Percentiles rank a stretch among this genome's conserved stretches.
Evolutionary conservation across 2,329 filamentous ascomycete species (phyloP).

Genomic region (Fusarium sp.): DNA sequence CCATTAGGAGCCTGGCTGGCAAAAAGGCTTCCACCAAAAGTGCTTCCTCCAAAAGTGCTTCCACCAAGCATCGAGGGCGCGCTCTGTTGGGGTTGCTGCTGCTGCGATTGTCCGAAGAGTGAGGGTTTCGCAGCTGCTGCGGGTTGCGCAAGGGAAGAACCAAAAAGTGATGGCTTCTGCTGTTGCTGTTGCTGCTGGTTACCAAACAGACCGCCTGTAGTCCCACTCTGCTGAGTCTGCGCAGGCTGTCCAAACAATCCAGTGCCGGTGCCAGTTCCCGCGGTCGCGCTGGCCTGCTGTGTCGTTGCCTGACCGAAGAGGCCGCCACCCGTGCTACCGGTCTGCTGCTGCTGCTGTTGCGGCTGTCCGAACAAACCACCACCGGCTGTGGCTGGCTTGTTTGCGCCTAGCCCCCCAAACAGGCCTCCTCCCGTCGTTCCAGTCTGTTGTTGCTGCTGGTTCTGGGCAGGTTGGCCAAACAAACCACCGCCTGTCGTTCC

Average conservation of each 20-base stretch:
- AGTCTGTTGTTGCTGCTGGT: conserved; percentile 37
- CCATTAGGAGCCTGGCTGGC: conserved; percentile 48
- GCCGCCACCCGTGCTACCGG: conserved; percentile 33
- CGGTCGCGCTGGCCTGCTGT: conserved; percentile 33
- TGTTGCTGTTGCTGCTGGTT: conserved; percentile 41
- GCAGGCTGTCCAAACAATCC: conserved; percentile 48
- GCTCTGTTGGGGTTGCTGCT: conserved; percentile 50
- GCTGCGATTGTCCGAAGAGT: conserved; percentile 53
- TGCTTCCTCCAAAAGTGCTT: conserved; percentile 47
- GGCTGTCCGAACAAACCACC: conserved; percentile 46
- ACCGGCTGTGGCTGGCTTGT: conserved; percentile 43
- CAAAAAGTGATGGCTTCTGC: conserved; percentile 54
- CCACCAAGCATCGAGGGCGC: conserved; percentile 45
- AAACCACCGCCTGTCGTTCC: conserved; percentile 41
- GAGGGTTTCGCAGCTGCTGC: conserved; percentile 51
- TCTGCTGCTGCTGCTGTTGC: conserved; percentile 42
- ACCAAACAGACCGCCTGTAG: conserved; percentile 45
- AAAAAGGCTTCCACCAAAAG: conserved; percentile 51
- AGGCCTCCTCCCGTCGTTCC: conserved; percentile 49
- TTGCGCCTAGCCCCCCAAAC: conserved; percentile 51
- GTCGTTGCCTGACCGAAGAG: conserved; percentile 48
- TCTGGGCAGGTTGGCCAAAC: conserved; percentile 47
- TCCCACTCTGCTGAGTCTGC: conserved; percentile 34
- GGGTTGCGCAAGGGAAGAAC: conserved; percentile 46
- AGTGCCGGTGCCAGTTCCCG: conserved; percentile 42